Conservation (phyloP, 2,329 filamentous ascomycete genomes). For the Colletotrichum sp. region DNA sequence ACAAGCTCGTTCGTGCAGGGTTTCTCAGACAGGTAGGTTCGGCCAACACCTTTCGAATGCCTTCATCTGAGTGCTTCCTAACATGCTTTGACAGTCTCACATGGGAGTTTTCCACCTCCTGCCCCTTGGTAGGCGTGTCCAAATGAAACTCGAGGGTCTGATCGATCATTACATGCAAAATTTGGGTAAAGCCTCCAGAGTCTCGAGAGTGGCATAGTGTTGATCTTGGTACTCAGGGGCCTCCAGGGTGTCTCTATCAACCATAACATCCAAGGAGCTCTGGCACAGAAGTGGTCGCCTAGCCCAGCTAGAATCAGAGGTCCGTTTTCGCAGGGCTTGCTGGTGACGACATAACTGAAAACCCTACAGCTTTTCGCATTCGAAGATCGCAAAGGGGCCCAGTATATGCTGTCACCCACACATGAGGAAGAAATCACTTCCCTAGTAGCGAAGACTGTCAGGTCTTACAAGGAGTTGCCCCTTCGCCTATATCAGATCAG, state of each 20-base stretch:
- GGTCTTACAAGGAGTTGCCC: conserved; percentile 87
- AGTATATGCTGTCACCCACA: conserved; percentile 84
- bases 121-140: conserved; percentile 84
- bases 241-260: conserved; percentile 82
- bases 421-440: conserved; percentile 96
- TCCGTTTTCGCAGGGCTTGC: conserved; percentile 36
- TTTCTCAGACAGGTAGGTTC: conserved; percentile 72
- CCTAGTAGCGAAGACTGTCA: conserved; percentile 73
- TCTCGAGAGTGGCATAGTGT: not conserved
- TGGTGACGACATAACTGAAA: conserved; percentile 21
- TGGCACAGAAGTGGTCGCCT: conserved; percentile 87
- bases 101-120: conserved; percentile 92
- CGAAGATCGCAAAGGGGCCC: conserved; percentile 75
- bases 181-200: conserved; percentile 55
- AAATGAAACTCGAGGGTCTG: conserved; percentile 83
- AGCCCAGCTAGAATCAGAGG: conserved; percentile 75
- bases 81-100: conserved; percentile 65
- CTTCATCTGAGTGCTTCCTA: not conserved
- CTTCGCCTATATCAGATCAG: conserved; percentile 90
- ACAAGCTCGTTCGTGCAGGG: conserved; percentile 72
- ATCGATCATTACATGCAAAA: conserved; percentile 89
- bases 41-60: not conserved
- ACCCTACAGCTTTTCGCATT: conserved; percentile 74
- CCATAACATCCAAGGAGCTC: conserved; percentile 81
- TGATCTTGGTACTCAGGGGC: conserved; percentile 58